phyloP scores from a whole-genome alignment of 2,329 filamentous ascomycete species.

The Arachnomyces sp. region DNA sequence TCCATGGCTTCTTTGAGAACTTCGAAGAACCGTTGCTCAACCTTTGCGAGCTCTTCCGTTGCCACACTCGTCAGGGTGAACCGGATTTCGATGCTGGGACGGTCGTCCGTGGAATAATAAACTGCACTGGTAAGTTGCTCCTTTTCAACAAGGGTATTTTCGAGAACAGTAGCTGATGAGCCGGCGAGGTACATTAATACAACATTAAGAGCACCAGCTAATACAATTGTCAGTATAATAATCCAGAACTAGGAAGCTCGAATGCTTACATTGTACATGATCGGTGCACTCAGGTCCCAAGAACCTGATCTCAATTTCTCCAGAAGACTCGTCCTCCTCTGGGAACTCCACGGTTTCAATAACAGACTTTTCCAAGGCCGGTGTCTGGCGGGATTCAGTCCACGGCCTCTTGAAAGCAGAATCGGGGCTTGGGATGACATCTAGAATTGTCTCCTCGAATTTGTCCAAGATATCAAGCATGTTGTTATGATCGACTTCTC shows the following conservation, averaged over 20 bases:
- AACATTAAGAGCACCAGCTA: conserved; percentile 65
- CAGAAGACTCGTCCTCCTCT: conserved; percentile 89
- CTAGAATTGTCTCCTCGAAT: conserved; percentile 80
- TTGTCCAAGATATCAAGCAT: conserved; percentile 73
- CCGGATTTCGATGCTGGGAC: conserved; percentile 76
- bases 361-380: conserved; percentile 62
- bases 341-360: conserved; percentile 82
- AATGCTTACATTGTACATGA: conserved; percentile 45
- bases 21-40: conserved; percentile 78
- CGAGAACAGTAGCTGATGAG: conserved; percentile 84
- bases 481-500: conserved; percentile 76
- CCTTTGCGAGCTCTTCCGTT: conserved; percentile 73
- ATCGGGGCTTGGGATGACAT: conserved; percentile 68
- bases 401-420: conserved; percentile 79
- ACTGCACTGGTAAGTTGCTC: conserved; percentile 87
- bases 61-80: conserved; percentile 81
- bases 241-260: neutral
- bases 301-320: conserved; percentile 79
- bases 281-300: conserved; percentile 79
- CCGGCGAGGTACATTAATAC: conserved; percentile 81
- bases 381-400: conserved; percentile 77
- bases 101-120: conserved; percentile 67
- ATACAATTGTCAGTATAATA: conserved; percentile 14
- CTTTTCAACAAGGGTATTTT: conserved; percentile 86
- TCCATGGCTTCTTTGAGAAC: conserved; percentile 72